Conservation (phyloP, 2,329 filamentous ascomycete genomes). For the Sporothrix pallida region DNA sequence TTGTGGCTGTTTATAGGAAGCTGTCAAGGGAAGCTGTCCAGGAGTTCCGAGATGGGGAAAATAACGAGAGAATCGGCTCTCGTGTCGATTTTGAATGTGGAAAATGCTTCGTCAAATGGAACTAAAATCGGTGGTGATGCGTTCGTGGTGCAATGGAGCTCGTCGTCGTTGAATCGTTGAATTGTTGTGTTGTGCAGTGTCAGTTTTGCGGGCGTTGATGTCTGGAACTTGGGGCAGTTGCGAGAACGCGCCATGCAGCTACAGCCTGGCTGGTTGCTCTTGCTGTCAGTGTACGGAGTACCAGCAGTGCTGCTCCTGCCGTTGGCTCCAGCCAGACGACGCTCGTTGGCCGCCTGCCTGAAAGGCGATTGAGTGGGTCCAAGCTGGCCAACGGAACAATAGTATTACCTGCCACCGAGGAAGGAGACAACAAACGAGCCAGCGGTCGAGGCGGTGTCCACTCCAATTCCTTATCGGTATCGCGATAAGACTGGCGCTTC, state of each 20-base stretch:
- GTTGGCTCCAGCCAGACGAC: background rate
- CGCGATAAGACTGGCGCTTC: conserved; percentile 28
- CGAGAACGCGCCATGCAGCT: conserved; percentile 47
- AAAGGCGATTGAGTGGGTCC: conserved; percentile 18
- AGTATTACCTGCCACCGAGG: conserved; percentile 36
- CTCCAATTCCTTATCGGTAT: conserved; percentile 28
- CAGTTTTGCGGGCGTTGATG: conserved; percentile 24
- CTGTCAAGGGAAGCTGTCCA: conserved; percentile 23
- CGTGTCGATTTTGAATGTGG: background rate
- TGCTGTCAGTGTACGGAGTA: conserved; percentile 24
- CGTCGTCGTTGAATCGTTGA: conserved; percentile 16
- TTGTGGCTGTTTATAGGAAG: background rate
- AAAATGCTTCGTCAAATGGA: background rate
- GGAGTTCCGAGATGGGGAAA: background rate
- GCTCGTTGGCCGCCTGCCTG: conserved; percentile 36
- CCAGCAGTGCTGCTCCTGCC: conserved; percentile 12
- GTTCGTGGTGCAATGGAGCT: background rate
- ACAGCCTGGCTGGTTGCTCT: conserved; percentile 46
- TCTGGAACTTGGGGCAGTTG: conserved; percentile 37
- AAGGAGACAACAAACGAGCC: background rate
- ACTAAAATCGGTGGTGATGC: background rate
- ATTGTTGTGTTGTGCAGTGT: conserved; percentile 7
- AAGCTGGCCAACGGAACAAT: conserved; percentile 36
- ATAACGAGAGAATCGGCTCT: conserved; percentile 19
- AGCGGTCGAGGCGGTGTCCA: background rate